Conservation (phyloP, 352 stramenopile species). For the Pythium volutum region DNA sequence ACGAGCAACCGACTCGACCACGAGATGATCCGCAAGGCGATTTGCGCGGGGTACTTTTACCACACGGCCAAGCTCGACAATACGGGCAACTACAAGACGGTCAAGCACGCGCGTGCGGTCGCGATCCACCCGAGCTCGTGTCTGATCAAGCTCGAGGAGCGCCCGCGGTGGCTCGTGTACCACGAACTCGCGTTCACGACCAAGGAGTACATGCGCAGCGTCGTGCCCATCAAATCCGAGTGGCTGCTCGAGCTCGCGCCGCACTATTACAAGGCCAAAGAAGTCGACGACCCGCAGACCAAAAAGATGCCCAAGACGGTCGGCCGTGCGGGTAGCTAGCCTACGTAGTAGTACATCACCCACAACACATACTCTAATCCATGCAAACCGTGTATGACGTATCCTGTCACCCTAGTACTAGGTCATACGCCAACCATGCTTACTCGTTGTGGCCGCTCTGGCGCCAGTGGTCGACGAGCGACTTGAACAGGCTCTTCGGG, state of each 20-base stretch:
- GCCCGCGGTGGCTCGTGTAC: slow-evolving; percentile 96
- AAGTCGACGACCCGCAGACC: slow-evolving; percentile 93
- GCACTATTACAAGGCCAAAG: slow-evolving; percentile 98
- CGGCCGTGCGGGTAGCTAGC: slow-evolving; percentile 36
- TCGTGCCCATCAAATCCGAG: slow-evolving; percentile 99
- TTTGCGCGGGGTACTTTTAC: slow-evolving; percentile 99
- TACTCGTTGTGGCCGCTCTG: slow-evolving; percentile 31
- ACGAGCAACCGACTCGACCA: slow-evolving; percentile 86
- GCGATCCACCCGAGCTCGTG: slow-evolving; percentile 98
- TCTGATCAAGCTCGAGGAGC: slow-evolving; percentile 89
- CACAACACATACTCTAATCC: background rate
- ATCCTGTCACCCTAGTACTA: background rate
- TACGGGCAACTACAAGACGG: slow-evolving; percentile 98
- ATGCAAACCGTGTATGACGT: slow-evolving; percentile 1
- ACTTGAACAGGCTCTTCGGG: slow-evolving; percentile 56
- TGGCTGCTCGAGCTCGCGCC: slow-evolving; percentile 98
- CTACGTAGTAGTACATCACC: background rate
- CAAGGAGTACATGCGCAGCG: slow-evolving; percentile 99
- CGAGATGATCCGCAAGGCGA: slow-evolving; percentile 94
- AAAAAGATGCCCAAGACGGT: slow-evolving; percentile 97
- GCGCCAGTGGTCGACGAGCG: slow-evolving; percentile 64
- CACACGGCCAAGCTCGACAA: slow-evolving; percentile 96
- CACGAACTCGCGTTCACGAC: slow-evolving; percentile 96
- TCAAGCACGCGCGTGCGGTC: slow-evolving; percentile 97
- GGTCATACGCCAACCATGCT: background rate